A percentile compares a stretch with the other conserved stretches of the same genome.
Conservation (phyloP, 768 basidiomycete genomes). For the Lactarius sanguifluus region DNA sequence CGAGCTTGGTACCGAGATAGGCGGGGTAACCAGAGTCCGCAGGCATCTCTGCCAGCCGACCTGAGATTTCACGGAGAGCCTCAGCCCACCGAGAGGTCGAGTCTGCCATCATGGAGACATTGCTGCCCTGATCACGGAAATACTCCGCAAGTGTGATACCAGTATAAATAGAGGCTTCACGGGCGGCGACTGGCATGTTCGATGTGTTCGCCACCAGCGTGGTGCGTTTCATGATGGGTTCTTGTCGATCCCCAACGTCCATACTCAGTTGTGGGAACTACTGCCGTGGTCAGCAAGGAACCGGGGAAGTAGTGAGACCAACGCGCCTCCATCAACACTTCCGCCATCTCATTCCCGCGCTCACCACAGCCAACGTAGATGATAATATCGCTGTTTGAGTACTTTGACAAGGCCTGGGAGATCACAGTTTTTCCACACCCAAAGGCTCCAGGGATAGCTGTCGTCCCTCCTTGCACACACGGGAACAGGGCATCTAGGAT, state of each 20-base stretch:
- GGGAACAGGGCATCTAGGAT: conserved; percentile 97
- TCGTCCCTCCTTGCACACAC: conserved; percentile 96
- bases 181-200: conserved; percentile 99
- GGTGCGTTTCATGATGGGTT: conserved; percentile 99
- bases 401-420: conserved; percentile 96
- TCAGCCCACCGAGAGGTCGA: conserved; percentile 99
- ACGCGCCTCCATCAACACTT: conserved; percentile 94
- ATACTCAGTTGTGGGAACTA: conserved; percentile 90
- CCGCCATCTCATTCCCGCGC: conserved; percentile 98
- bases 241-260: conserved; percentile 89
- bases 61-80: conserved; percentile 97
- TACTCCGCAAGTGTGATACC: conserved; percentile 99
- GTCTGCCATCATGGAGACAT: conserved; percentile 99
- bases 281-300: conserved; percentile 25
- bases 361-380: conserved; percentile 99
- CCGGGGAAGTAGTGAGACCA: conserved; percentile 15
- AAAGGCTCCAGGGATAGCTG: conserved; percentile 98
- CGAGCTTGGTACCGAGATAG: conserved; percentile 92
- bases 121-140: conserved; percentile 97
- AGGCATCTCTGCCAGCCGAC: conserved; percentile 99
- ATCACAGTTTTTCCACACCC: conserved; percentile 99
- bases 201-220: conserved; percentile 99
- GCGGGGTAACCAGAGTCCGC: conserved; percentile 99
- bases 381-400: conserved; percentile 98
- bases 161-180: conserved; percentile 99